phyloP scores from a whole-genome alignment of 768 basidiomycete species.

The Megacollybia marginata region DNA sequence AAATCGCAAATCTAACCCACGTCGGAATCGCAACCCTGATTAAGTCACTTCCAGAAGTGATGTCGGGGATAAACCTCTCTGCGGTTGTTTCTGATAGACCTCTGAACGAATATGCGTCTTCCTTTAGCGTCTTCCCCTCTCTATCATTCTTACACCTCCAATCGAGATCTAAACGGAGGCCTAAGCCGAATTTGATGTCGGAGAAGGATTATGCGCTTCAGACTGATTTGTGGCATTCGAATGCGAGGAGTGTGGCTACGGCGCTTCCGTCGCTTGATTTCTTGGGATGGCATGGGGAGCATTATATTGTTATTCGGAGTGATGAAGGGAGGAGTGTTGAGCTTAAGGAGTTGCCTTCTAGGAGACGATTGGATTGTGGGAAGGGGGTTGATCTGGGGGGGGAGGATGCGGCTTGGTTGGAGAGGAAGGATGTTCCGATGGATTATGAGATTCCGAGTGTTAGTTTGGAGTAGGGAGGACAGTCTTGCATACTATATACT shows the following conservation, averaged over 20 bases:
- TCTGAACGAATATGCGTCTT: slow-evolving; percentile 47
- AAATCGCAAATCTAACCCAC: slow-evolving; percentile 42
- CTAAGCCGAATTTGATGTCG: slow-evolving; percentile 48
- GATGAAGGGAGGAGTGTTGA: slow-evolving; percentile 18
- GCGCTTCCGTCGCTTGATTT: slow-evolving; percentile 51
- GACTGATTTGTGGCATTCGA: slow-evolving; percentile 47
- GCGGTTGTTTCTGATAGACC: slow-evolving; percentile 42
- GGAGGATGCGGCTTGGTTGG: slow-evolving; percentile 58
- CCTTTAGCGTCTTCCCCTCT: slow-evolving; percentile 38
- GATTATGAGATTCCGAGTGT: slow-evolving; percentile 56
- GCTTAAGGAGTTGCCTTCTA: slow-evolving; percentile 53
- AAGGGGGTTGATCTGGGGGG: slow-evolving; percentile 60
- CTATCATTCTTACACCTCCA: slow-evolving; percentile 59
- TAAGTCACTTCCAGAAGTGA: slow-evolving; percentile 31
- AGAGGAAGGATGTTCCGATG: slow-evolving; percentile 70
- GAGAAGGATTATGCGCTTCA: slow-evolving; percentile 54
- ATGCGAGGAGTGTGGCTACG: slow-evolving; percentile 42
- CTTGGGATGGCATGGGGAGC: slow-evolving; percentile 68
- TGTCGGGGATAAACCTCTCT: slow-evolving; percentile 48
- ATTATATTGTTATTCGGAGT: slow-evolving; percentile 47
- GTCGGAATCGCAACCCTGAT: slow-evolving; percentile 30
- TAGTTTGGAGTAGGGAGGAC: too few species aligned
- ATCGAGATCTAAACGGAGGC: slow-evolving; percentile 36
- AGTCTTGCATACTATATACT: too few species aligned
- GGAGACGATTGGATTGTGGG: slow-evolving; percentile 53